phyloP scores from a whole-genome alignment of 768 basidiomycete genomes.

The Pisolithus marmoratus region DNA sequence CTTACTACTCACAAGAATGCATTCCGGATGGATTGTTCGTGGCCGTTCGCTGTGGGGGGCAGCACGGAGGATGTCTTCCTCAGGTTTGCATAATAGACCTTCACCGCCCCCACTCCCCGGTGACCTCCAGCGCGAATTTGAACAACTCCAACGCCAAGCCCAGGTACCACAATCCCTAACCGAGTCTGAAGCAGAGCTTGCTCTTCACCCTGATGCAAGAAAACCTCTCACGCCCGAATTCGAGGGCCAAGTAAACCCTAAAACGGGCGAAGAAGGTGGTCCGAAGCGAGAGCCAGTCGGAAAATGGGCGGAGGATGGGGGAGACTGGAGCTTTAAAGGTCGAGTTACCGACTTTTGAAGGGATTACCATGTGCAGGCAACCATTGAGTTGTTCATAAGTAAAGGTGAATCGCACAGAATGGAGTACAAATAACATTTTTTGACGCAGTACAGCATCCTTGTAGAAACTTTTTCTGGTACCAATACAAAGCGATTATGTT shows the following conservation, averaged over 20 bases:
- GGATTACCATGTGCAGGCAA: background rate
- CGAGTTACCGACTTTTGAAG: slow-evolving; percentile 77
- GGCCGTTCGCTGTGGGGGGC: background rate
- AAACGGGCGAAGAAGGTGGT: slow-evolving; percentile 80
- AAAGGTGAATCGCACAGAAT: slow-evolving; percentile 2
- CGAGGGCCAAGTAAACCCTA: slow-evolving; percentile 74
- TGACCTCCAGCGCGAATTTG: slow-evolving; percentile 79
- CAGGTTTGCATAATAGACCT: slow-evolving; percentile 50
- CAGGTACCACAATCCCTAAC: slow-evolving; percentile 29
- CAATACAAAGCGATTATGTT: slow-evolving; percentile 12
- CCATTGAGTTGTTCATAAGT: too few relatives aligned
- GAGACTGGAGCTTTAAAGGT: slow-evolving; percentile 91
- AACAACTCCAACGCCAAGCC: slow-evolving; percentile 67
- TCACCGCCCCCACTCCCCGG: slow-evolving; percentile 71
- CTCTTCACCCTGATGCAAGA: slow-evolving; percentile 68
- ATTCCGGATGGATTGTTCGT: too few relatives aligned
- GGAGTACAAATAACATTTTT: background rate
- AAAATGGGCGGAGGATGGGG: slow-evolving; percentile 48
- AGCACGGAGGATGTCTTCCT: slow-evolving; percentile 19
- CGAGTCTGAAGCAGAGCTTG: slow-evolving; percentile 33
- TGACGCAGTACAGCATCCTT: slow-evolving; percentile 13
- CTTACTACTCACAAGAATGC: too few relatives aligned
- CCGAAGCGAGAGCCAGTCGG: slow-evolving; percentile 81
- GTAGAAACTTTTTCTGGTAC: background rate
- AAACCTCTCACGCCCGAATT: slow-evolving; percentile 59